A percentile compares a stretch with the other conserved stretches of the same genome.
Evolutionary conservation across 805 yeast genomes (phyloP).

Genomic region (Sungouiella blattae): DNA sequence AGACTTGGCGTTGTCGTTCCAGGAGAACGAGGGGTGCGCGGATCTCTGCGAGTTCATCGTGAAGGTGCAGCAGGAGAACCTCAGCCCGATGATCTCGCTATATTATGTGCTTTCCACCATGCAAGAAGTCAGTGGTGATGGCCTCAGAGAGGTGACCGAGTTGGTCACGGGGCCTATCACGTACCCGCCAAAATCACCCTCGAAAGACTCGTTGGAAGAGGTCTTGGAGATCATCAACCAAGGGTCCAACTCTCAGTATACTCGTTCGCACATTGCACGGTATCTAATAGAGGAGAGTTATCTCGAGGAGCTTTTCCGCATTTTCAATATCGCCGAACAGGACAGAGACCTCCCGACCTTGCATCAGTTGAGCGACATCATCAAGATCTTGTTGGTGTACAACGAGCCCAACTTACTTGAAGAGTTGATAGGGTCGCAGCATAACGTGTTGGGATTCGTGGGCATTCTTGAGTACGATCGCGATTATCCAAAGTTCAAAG

Average conservation of each 20-base stretch:
- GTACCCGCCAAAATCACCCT: conserved; percentile 55
- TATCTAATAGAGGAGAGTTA: conserved; percentile 55
- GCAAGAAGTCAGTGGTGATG: conserved; percentile 21
- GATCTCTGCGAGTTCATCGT: conserved; percentile 77
- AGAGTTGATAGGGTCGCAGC: conserved; percentile 29
- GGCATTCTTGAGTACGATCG: conserved; percentile 89
- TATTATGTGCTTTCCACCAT: conserved; percentile 48
- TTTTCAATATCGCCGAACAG: conserved; percentile 57
- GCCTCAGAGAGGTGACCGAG: conserved; percentile 57
- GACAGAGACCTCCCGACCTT: conserved; percentile 50
- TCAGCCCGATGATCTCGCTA: conserved; percentile 64
- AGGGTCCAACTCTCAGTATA: conserved; percentile 58
- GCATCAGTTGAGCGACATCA: conserved; percentile 65
- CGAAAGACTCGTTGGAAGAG: conserved; percentile 46
- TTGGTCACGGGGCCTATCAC: conserved; percentile 75
- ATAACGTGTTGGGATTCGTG: conserved; percentile 47
- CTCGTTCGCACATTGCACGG: conserved; percentile 56
- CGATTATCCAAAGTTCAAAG: conserved; percentile 74
- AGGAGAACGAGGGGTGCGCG: conserved; percentile 87
- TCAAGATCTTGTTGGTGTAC: conserved; percentile 67
- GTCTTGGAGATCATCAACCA: conserved; percentile 57
- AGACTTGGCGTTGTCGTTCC: conserved; percentile 87
- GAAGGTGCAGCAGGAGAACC: conserved; percentile 53
- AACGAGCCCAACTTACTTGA: conserved; percentile 52
- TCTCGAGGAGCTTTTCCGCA: conserved; percentile 45